phyloP scores from a whole-genome alignment of 2,329 filamentous ascomycete genomes.

The Grosmannia serpens region DNA sequence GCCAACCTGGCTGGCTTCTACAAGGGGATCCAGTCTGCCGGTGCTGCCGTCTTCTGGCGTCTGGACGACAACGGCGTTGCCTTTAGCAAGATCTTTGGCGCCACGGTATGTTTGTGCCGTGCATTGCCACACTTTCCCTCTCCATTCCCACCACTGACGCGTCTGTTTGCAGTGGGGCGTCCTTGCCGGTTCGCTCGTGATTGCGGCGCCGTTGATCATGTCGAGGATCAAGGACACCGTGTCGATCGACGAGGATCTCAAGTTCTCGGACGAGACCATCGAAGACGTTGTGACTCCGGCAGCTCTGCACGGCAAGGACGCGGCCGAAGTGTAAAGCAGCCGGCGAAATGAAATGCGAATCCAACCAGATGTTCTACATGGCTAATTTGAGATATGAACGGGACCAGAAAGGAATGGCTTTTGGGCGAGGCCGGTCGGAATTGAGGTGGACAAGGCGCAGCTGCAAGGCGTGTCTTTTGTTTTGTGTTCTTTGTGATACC shows the following conservation, averaged over 20 bases:
- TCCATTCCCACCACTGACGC: background rate
- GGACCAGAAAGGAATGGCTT: background rate
- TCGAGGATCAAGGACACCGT: conserved; percentile 72
- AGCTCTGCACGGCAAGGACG: conserved; percentile 9
- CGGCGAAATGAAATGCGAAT: background rate
- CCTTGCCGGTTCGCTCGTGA: conserved; percentile 58
- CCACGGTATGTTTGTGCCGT: conserved; percentile 35
- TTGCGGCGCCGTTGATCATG: conserved; percentile 71
- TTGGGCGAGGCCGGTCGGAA: background rate
- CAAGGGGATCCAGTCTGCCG: conserved; percentile 65
- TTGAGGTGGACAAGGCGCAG: no score
- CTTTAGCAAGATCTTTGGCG: conserved; percentile 61
- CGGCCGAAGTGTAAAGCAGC: conserved; percentile 1
- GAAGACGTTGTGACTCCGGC: conserved; percentile 47
- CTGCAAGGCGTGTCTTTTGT: background rate
- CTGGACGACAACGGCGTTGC: conserved; percentile 51
- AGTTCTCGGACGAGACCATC: conserved; percentile 73
- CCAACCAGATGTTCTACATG: background rate
- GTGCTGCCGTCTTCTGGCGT: conserved; percentile 64
- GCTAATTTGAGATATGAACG: background rate
- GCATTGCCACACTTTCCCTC: no score
- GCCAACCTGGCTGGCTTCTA: conserved; percentile 66
- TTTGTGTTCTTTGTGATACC: background rate
- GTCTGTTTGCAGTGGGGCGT: conserved; percentile 57
- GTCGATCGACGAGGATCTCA: conserved; percentile 68